These are phyloP conservation scores for Candida insectalens DNA, from an alignment of 805 yeast species.

Conservation along the genomic window DNA sequence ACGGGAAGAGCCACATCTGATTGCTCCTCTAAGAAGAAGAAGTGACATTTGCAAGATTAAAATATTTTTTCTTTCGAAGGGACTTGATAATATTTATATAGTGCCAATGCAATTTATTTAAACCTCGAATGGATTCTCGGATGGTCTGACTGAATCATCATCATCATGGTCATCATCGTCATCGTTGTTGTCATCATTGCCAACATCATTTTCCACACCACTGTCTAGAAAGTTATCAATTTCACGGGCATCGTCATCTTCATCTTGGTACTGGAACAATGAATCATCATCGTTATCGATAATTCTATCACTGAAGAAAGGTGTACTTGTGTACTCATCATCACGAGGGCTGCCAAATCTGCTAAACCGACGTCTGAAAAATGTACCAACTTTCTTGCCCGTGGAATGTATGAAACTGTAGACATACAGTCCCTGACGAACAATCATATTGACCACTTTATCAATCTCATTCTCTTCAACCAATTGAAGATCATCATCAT, in stretches of 20 bases:
- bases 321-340: slow-evolving; percentile 1
- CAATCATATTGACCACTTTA: slow-evolving; percentile 46
- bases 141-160: background rate
- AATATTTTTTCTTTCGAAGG: too few species aligned
- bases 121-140: too few species aligned
- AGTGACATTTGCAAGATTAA: too few species aligned
- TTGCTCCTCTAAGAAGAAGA: too few species aligned
- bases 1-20: too few species aligned
- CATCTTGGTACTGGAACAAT: slow-evolving; percentile 22
- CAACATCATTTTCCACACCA: slow-evolving; percentile 22
- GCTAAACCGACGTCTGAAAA: slow-evolving; percentile 7
- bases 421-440: slow-evolving; percentile 42
- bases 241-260: slow-evolving; percentile 37
- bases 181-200: slow-evolving; percentile 12
- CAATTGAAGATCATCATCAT: slow-evolving; percentile 41
- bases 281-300: slow-evolving; percentile 24
- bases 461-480: slow-evolving; percentile 59
- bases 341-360: background rate
- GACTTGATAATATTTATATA: too few species aligned
- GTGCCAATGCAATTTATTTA: too few species aligned
- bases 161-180: slow-evolving; percentile 4
- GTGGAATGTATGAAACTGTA: slow-evolving; percentile 11
- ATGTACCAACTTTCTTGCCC: slow-evolving; percentile 8
- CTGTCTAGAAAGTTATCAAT: slow-evolving; percentile 31
- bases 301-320: slow-evolving; percentile 22